Conservation (phyloP, 139 green algal species). For the Volvox reticuliferus region DNA sequence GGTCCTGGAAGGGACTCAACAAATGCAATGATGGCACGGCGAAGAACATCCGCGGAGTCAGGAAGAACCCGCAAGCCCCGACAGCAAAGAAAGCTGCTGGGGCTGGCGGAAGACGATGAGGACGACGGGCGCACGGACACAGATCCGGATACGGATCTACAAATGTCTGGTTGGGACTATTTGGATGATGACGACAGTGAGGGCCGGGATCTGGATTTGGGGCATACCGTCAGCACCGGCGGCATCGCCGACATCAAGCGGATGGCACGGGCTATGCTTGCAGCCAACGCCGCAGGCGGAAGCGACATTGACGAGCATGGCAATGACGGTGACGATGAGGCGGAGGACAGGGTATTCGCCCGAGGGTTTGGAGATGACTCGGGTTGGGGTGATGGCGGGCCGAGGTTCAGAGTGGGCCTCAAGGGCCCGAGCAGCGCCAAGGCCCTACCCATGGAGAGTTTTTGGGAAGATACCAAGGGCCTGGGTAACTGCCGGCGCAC, state of each 20-base stretch:
- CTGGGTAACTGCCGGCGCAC: background rate
- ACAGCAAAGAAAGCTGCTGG: no score
- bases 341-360: background rate
- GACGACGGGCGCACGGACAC: background rate
- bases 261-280: background rate
- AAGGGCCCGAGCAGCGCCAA: background rate
- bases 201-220: background rate
- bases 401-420: background rate
- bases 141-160: background rate
- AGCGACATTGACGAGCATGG: conserved; percentile 8
- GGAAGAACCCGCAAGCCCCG: no score
- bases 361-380: background rate
- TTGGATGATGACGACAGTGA: background rate
- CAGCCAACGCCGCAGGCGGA: background rate
- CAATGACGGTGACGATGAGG: conserved; percentile 7
- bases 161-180: background rate
- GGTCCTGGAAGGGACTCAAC: background rate
- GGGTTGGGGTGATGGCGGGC: background rate
- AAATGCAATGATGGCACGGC: background rate
- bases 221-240: background rate
- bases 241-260: no score
- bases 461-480: background rate
- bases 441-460: background rate
- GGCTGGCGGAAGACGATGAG: no score
- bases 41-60: background rate